phyloP scores from a whole-genome alignment of 83 land plant species.

The Picea mariana region DNA sequence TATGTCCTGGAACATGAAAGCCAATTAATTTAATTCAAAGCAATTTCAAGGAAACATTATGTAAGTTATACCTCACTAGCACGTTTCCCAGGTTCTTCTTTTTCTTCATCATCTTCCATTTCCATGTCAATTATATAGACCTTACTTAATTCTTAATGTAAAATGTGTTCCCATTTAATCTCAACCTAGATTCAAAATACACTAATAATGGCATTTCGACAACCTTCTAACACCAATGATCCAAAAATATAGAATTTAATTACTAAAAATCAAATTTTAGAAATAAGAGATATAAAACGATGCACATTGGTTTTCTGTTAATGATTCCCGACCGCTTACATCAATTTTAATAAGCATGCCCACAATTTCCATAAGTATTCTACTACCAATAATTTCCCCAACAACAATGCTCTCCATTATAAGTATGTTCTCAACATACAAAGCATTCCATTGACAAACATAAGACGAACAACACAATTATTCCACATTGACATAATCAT shows the following conservation, averaged over 20 bases:
- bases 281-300: neutral
- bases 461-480: neutral
- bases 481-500: neutral
- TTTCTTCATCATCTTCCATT: conserved; percentile 69
- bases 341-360: conserved; percentile 82
- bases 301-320: neutral
- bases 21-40: too few species aligned
- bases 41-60: too few species aligned
- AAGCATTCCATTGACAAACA: conserved; percentile 36
- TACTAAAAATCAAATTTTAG: neutral
- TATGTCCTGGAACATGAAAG: too few species aligned
- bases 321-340: conserved; percentile 43
- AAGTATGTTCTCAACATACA: conserved; percentile 88
- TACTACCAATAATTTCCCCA: conserved; percentile 54
- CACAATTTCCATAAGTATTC: conserved; percentile 57
- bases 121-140: conserved; percentile 88
- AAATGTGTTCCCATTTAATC: conserved; percentile 79
- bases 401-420: conserved; percentile 52
- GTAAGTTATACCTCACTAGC: conserved; percentile 49
- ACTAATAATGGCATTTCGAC: neutral
- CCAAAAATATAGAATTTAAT: neutral
- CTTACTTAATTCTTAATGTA: conserved; percentile 65
- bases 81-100: conserved; percentile 24
- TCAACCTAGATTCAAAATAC: conserved; percentile 47
- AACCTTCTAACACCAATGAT: neutral